Evolutionary conservation across 352 stramenopile genomes (phyloP).

Genomic region (Phytophthora hibernalis): DNA sequence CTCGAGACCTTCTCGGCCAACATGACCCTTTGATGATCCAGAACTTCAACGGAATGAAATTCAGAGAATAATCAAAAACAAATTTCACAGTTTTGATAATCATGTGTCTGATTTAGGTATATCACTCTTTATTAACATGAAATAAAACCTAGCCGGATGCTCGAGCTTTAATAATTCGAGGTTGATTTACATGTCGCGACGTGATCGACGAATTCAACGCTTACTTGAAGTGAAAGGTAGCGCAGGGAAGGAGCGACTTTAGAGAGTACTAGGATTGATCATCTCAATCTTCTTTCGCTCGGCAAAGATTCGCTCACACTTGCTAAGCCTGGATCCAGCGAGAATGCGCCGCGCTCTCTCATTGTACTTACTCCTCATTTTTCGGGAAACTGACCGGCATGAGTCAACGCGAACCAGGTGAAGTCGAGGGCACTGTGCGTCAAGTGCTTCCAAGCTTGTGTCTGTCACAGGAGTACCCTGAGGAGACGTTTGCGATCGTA

Average conservation of each 20-base stretch:
- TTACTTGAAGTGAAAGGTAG: too few species aligned
- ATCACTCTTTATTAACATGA: too few species aligned
- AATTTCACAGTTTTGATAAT: too few species aligned
- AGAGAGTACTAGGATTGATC: slow-evolving; percentile 36
- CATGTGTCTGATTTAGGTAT: too few species aligned
- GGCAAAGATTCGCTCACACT: slow-evolving; percentile 48
- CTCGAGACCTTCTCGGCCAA: slow-evolving; percentile 1
- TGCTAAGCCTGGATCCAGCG: slow-evolving; percentile 26
- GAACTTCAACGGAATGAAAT: not conserved
- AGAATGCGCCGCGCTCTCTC: slow-evolving; percentile 29
- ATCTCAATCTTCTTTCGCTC: slow-evolving; percentile 47
- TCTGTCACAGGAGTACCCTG: slow-evolving; percentile 68
- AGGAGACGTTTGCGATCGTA: not conserved
- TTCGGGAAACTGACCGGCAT: slow-evolving; percentile 68
- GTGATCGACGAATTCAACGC: too few species aligned
- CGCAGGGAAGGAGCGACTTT: too few species aligned
- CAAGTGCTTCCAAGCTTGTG: slow-evolving; percentile 45
- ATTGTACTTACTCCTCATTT: slow-evolving; percentile 54
- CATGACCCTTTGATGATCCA: not conserved
- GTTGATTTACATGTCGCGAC: too few species aligned
- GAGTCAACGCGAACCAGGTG: slow-evolving; percentile 74
- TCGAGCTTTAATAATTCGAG: too few species aligned
- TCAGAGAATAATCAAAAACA: too few species aligned
- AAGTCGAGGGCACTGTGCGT: slow-evolving; percentile 47
- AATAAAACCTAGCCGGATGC: too few species aligned